These are phyloP conservation scores for Mycena vulgaris DNA, from an alignment of 768 basidiomycete species.

Conservation along the genomic window DNA sequence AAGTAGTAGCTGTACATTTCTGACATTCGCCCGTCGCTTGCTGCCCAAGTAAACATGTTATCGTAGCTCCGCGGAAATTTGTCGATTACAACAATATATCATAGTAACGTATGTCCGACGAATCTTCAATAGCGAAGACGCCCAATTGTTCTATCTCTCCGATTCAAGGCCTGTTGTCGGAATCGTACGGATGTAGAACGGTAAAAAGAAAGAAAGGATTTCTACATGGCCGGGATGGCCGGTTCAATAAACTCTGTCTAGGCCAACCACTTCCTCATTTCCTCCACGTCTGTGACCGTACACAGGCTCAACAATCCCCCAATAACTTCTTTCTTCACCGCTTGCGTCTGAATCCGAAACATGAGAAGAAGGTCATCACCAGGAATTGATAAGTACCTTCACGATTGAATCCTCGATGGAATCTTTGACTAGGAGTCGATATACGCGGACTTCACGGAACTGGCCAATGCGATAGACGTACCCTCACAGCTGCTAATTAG, in stretches of 20 bases:
- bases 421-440: conserved; percentile 1
- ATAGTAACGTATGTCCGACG: too few relatives aligned
- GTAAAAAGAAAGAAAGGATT: too few relatives aligned
- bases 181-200: too few relatives aligned
- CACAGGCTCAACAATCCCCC: conserved; percentile 22
- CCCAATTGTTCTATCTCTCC: too few relatives aligned
- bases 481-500: too few relatives aligned
- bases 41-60: too few relatives aligned
- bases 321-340: conserved; percentile 11
- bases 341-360: conserved; percentile 2
- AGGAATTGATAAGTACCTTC: not conserved
- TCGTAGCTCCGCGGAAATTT: too few relatives aligned
- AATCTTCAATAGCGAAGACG: too few relatives aligned
- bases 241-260: not conserved
- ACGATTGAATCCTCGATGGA: conserved; percentile 25
- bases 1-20: too few relatives aligned
- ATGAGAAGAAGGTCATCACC: not conserved
- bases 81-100: too few relatives aligned
- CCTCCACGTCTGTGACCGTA: conserved; percentile 8
- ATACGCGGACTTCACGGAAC: conserved; percentile 6
- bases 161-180: too few relatives aligned
- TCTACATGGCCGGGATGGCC: not conserved
- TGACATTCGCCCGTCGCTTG: too few relatives aligned
- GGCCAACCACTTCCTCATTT: conserved; percentile 22
- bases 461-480: conserved; percentile 25